Conservation (phyloP, 495 filamentous ascomycete genomes). For the Extremus antarcticus region DNA sequence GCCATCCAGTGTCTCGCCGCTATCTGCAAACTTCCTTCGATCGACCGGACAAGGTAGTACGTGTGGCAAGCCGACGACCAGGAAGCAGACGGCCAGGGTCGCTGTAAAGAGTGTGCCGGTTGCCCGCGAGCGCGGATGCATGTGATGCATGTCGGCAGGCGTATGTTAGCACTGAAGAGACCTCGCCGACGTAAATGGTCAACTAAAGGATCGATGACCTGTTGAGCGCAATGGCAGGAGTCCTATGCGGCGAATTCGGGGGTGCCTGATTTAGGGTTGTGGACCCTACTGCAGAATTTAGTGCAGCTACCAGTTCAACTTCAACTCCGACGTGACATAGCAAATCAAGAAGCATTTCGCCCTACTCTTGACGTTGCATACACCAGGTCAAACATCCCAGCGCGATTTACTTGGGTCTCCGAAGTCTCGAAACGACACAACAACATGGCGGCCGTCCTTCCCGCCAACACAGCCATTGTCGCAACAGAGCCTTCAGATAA, state of each 20-base stretch:
- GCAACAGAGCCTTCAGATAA: conserved; percentile 2
- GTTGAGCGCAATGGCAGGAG: too few relatives aligned
- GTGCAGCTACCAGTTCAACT: too few relatives aligned
- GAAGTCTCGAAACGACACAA: neutral
- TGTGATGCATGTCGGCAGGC: conserved; percentile 41
- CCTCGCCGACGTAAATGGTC: neutral
- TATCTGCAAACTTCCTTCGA: conserved; percentile 49
- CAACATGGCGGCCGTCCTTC: conserved; percentile 5
- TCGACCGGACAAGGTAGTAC: conserved; percentile 79
- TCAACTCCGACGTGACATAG: too few relatives aligned
- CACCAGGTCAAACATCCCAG: too few relatives aligned
- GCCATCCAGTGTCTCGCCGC: conserved; percentile 56
- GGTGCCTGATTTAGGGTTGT: too few relatives aligned
- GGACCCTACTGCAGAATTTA: too few relatives aligned
- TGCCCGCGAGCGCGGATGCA: conserved; percentile 83
- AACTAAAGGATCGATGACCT: neutral
- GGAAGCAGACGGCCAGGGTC: conserved; percentile 82
- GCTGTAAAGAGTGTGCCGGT: conserved; percentile 88
- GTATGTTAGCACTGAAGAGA: too few relatives aligned
- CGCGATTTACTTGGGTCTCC: too few relatives aligned
- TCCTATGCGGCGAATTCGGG: too few relatives aligned
- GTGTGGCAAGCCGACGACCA: conserved; percentile 85
- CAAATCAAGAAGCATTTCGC: too few relatives aligned
- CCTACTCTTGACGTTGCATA: too few relatives aligned
- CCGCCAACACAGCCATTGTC: neutral